Conservation (phyloP, 495 filamentous ascomycete species). For the Hypoxylon crocopeplum region DNA sequence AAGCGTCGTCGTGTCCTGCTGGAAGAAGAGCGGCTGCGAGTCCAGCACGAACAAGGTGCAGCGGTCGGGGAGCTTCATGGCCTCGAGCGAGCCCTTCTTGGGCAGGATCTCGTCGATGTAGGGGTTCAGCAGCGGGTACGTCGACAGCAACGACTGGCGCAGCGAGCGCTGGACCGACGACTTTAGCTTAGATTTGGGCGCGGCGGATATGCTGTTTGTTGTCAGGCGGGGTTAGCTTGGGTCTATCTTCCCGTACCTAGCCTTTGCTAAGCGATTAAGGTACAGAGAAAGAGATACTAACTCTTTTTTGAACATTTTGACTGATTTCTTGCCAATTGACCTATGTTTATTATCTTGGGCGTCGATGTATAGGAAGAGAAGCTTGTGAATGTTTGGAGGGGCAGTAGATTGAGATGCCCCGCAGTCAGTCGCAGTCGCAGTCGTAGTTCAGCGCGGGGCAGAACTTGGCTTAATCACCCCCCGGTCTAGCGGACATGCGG, state of each 20-base stretch:
- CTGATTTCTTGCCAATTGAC: constrained; percentile 20
- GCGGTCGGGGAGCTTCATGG: constrained; percentile 91
- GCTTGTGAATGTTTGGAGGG: constrained; percentile 47
- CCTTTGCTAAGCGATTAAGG: neutral
- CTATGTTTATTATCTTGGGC: constrained; percentile 1
- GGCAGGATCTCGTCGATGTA: constrained; percentile 95
- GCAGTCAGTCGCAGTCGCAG: constrained; percentile 9
- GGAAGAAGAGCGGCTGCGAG: constrained; percentile 82
- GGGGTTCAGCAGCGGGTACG: constrained; percentile 85
- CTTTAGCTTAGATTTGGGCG: constrained; percentile 94
- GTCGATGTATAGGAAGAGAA: constrained; percentile 4
- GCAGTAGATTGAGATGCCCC: constrained; percentile 33
- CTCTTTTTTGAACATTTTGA: constrained; percentile 93
- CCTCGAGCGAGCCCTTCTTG: constrained; percentile 91
- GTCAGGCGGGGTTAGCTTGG: constrained; percentile 20
- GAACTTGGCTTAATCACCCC: neutral
- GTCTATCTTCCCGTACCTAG: neutral
- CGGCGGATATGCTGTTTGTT: constrained; percentile 61
- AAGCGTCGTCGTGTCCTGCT: constrained; percentile 75
- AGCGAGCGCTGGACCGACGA: constrained; percentile 90
- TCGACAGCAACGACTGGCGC: constrained; percentile 77
- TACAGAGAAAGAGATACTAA: constrained; percentile 47
- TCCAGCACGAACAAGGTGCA: constrained; percentile 85
- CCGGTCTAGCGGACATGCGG: constrained; percentile 12
- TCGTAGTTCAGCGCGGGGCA: constrained; percentile 35